These are phyloP conservation scores for Alisma plantagoaquatica DNA, from an alignment of 106 monocot species.

Conservation along the genomic window DNA sequence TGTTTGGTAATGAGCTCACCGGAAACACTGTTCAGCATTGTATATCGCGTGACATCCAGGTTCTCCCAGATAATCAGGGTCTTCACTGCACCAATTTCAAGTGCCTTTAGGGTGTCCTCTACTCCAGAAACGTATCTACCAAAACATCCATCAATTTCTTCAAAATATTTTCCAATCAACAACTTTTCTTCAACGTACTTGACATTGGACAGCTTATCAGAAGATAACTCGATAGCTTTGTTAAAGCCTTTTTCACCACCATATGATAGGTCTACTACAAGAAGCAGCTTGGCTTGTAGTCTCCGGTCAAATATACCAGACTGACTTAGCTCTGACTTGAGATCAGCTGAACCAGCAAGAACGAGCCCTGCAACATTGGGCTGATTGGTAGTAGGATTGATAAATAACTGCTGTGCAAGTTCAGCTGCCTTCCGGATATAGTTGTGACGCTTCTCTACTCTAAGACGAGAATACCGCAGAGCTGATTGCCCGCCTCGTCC, in stretches of 20 bases:
- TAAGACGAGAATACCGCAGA: conserved; percentile 19
- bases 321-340: conserved; percentile 8
- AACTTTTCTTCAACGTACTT: neutral
- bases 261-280: conserved; percentile 13
- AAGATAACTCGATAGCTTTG: conserved; percentile 4
- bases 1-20: conserved; percentile 6
- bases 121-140: conserved; percentile 17
- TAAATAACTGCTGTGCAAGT: conserved; percentile 20
- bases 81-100: conserved; percentile 15
- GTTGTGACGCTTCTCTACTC: too few relatives aligned
- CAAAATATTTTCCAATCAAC: conserved; percentile 16
- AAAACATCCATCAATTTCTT: conserved; percentile 8
- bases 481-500: conserved; percentile 22
- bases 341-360: conserved; percentile 22
- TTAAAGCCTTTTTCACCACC: conserved; percentile 4
- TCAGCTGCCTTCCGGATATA: conserved; percentile 21
- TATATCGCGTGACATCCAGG: conserved; percentile 12
- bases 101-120: conserved; percentile 12
- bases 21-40: conserved; percentile 5
- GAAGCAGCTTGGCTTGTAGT: conserved; percentile 9
- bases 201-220: neutral
- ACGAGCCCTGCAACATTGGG: conserved; percentile 19
- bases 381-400: conserved; percentile 18
- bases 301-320: conserved; percentile 11
- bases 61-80: conserved; percentile 15